Percentiles rank a stretch among this genome's conserved stretches.
Evolutionary conservation across 768 basidiomycete genomes (phyloP).

Genomic region (Vishniacozyma victoriae): DNA sequence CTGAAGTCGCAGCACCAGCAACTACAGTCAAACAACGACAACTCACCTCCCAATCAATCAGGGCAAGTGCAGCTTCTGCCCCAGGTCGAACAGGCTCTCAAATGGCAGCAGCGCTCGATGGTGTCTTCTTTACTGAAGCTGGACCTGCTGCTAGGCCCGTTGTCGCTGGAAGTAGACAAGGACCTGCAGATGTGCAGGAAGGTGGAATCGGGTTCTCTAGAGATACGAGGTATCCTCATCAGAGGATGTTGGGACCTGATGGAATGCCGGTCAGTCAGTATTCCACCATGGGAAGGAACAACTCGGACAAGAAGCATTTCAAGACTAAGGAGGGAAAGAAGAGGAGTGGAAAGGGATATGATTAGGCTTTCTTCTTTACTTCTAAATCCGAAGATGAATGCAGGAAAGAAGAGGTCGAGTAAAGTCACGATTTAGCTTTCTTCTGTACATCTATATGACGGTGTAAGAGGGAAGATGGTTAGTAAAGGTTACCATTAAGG

Average conservation of each 20-base stretch:
- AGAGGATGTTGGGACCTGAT: slow-evolving; percentile 70
- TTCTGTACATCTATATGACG: too few species aligned
- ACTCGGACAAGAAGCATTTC: slow-evolving; percentile 72
- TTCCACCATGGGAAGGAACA: slow-evolving; percentile 55
- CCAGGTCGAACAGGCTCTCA: slow-evolving; percentile 36
- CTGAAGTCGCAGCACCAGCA: slow-evolving; percentile 30
- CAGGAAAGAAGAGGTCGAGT: too few species aligned
- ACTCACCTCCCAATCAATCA: slow-evolving; percentile 44
- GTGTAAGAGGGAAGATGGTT: too few species aligned
- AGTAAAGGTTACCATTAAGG: too few species aligned
- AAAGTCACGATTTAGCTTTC: too few species aligned
- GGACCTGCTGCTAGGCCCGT: slow-evolving; percentile 59
- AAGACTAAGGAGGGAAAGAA: slow-evolving; percentile 82
- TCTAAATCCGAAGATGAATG: too few species aligned
- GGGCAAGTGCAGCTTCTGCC: slow-evolving; percentile 39
- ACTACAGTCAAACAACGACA: slow-evolving; percentile 48
- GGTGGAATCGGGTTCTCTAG: slow-evolving; percentile 60
- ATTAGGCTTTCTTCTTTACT: too few species aligned
- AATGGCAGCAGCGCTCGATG: slow-evolving; percentile 63
- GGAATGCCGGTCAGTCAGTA: slow-evolving; percentile 68
- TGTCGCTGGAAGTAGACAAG: slow-evolving; percentile 52
- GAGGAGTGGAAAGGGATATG: slow-evolving; percentile 88
- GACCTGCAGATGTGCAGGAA: slow-evolving; percentile 47
- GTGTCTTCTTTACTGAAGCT: slow-evolving; percentile 69
- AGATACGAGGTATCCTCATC: slow-evolving; percentile 69